A percentile compares a stretch with the other conserved stretches of the same genome.
These are phyloP conservation scores for Aschersonia sp. DNA, from an alignment of 2,329 filamentous ascomycete species.

Conservation along the genomic window DNA sequence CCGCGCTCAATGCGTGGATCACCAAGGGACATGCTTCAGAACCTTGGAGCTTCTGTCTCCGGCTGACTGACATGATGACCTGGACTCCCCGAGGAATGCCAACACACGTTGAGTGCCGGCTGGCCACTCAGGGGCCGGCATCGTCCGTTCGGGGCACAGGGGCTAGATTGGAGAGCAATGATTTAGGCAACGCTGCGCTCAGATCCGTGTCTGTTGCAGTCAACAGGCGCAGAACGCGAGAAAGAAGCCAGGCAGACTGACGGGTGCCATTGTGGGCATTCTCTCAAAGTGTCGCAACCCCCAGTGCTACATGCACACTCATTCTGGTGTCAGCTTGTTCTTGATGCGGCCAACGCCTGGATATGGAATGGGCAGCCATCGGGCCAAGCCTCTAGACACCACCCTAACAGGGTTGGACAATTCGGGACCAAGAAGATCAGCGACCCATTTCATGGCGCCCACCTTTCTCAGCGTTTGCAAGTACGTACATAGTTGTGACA, in stretches of 20 bases:
- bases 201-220: no score
- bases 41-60: no score
- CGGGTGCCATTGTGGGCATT: slow-evolving; percentile 2
- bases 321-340: slow-evolving; percentile 1
- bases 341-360: slow-evolving; percentile 1
- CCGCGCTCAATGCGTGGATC: no score
- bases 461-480: slow-evolving; percentile 2
- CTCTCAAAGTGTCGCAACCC: not conserved
- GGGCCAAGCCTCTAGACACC: slow-evolving; percentile 5
- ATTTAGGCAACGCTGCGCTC: not conserved
- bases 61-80: no score
- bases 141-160: no score
- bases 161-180: not conserved
- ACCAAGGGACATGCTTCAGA: no score
- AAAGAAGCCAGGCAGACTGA: slow-evolving; percentile 2
- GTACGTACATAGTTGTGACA: not conserved
- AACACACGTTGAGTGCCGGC: not conserved
- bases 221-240: not conserved
- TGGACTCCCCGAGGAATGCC: no score
- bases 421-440: slow-evolving; percentile 2
- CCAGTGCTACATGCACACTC: not conserved
- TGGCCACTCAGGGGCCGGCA: not conserved
- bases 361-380: slow-evolving; percentile 2
- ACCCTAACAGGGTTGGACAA: slow-evolving; percentile 6
- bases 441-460: slow-evolving; percentile 4